Percentiles rank a stretch among this genome's conserved stretches.
These are phyloP conservation scores for Ciborinia camelliae DNA, from an alignment of 2,329 filamentous ascomycete species.

Conservation along the genomic window DNA sequence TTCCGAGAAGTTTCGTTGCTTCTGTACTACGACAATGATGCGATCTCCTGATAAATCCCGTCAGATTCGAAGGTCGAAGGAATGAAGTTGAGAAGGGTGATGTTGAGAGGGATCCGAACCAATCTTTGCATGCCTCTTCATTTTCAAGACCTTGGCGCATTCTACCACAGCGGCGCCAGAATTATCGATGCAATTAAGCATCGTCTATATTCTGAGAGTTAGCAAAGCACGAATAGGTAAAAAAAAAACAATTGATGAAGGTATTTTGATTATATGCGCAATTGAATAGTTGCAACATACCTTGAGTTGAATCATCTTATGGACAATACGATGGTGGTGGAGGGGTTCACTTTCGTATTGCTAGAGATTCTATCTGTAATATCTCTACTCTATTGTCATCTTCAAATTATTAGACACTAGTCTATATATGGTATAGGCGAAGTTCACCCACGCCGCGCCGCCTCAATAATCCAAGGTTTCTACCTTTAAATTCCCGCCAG, in stretches of 20 bases:
- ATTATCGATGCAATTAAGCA: slow-evolving; percentile 99
- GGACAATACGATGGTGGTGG: slow-evolving; percentile 26
- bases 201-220: slow-evolving; percentile 59
- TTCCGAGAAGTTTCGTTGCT: slow-evolving; percentile 77
- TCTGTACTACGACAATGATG: slow-evolving; percentile 96
- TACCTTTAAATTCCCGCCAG: too few relatives aligned
- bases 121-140: slow-evolving; percentile 83
- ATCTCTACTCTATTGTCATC: slow-evolving; percentile 3
- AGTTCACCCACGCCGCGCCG: slow-evolving; percentile 11
- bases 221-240: too few relatives aligned
- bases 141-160: slow-evolving; percentile 88
- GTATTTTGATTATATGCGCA: not conserved
- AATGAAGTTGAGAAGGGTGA: slow-evolving; percentile 1
- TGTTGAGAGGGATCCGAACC: slow-evolving; percentile 54
- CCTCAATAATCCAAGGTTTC: slow-evolving; percentile 13
- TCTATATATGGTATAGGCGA: slow-evolving; percentile 10
- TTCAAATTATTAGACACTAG: slow-evolving; percentile 16
- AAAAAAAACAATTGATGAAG: not conserved
- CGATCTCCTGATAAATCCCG: slow-evolving; percentile 67
- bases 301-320: slow-evolving; percentile 90
- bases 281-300: slow-evolving; percentile 40
- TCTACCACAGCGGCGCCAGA: slow-evolving; percentile 96
- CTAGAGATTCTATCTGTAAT: slow-evolving; percentile 1
- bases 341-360: slow-evolving; percentile 16
- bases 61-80: not conserved